phyloP scores from a whole-genome alignment of 129 eudicot species.

The Tanacetum coccineum region DNA sequence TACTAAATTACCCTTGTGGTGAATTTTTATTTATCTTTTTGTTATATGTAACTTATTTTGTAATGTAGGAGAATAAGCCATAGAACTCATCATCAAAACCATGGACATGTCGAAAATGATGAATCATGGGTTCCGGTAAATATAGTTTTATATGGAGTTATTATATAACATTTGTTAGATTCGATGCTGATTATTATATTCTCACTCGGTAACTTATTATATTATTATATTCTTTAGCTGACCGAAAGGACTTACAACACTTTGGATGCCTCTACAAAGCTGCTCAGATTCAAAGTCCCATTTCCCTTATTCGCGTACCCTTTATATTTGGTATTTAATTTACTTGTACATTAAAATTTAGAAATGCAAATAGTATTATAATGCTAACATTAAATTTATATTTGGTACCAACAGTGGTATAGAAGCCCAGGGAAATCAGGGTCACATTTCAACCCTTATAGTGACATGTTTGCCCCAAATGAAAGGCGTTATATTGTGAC shows the following conservation, averaged over 20 bases:
- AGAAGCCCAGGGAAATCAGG: slow-evolving; percentile 81
- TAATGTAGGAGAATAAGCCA: slow-evolving; percentile 70
- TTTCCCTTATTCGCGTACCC: slow-evolving; percentile 78
- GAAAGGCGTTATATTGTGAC: slow-evolving; percentile 56
- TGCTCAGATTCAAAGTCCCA: slow-evolving; percentile 72
- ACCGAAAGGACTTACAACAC: slow-evolving; percentile 54
- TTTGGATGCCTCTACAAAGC: slow-evolving; percentile 49
- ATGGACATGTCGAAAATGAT: slow-evolving; percentile 77
- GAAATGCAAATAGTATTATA: neutral
- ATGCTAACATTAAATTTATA: neutral
- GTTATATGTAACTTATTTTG: neutral
- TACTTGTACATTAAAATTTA: slow-evolving; percentile 16
- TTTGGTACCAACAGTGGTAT: slow-evolving; percentile 33
- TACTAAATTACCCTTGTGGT: neutral
- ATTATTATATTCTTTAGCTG: slow-evolving; percentile 29
- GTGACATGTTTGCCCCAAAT: slow-evolving; percentile 48
- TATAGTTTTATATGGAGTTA: neutral
- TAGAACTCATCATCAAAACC: slow-evolving; percentile 82
- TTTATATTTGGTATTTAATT: slow-evolving; percentile 48
- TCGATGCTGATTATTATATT: neutral
- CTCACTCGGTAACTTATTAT: neutral
- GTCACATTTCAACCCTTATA: slow-evolving; percentile 75
- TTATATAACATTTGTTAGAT: neutral
- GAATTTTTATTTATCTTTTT: neutral
- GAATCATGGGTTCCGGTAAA: slow-evolving; percentile 96